Evolutionary conservation across 306 rosid genomes (phyloP).

Genomic region (Styphnolobium japonicum): DNA sequence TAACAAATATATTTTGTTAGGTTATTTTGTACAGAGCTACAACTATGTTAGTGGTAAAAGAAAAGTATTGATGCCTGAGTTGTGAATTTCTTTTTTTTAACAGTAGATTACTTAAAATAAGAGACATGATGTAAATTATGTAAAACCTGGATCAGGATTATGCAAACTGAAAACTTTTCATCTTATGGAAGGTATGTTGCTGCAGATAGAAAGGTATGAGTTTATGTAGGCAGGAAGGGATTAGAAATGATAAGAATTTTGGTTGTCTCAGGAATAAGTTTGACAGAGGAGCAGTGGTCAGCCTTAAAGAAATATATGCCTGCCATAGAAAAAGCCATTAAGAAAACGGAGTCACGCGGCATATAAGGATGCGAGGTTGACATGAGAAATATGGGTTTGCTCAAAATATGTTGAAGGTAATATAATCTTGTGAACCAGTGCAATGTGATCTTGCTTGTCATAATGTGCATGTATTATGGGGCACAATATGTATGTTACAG

Average conservation of each 20-base stretch:
- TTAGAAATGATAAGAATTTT: too few species aligned
- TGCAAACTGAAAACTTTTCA: not conserved
- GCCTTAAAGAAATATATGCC: constrained; percentile 55
- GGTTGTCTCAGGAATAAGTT: constrained; percentile 58
- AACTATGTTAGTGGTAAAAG: not conserved
- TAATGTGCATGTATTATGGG: too few species aligned
- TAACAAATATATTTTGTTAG: not conserved
- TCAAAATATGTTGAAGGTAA: too few species aligned
- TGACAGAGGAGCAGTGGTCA: constrained; percentile 72
- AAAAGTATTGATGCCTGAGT: not conserved
- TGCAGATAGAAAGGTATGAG: not conserved
- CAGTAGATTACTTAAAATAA: not conserved
- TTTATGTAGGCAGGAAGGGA: too few species aligned
- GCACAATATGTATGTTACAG: too few species aligned
- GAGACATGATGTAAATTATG: not conserved
- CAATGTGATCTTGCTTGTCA: too few species aligned
- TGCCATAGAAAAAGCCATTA: constrained; percentile 59
- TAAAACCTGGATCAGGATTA: not conserved
- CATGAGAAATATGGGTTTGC: too few species aligned
- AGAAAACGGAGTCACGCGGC: constrained; percentile 45
- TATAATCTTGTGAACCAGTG: too few species aligned
- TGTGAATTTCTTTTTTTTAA: not conserved
- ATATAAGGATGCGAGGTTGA: constrained; percentile 14
- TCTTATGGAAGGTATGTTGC: not conserved
- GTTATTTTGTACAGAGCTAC: not conserved